These are phyloP conservation scores for Suhomyces bokatorum DNA, from an alignment of 1,139 yeast genomes.

Conservation along the genomic window DNA sequence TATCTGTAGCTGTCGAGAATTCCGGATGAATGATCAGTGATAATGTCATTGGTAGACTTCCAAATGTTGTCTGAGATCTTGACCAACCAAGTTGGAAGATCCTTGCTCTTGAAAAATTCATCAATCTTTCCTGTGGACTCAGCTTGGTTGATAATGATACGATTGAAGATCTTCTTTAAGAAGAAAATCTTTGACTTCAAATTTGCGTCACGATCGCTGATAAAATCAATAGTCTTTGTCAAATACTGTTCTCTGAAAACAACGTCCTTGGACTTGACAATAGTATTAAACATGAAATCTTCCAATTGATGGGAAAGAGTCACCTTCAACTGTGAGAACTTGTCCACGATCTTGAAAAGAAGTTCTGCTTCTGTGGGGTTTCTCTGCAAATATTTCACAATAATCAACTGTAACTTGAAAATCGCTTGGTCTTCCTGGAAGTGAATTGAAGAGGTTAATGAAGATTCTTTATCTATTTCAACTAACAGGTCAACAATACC, in stretches of 20 bases:
- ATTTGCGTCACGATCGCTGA: conserved; percentile 39
- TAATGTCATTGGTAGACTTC: conserved; percentile 60
- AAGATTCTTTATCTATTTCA: conserved; percentile 39
- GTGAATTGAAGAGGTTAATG: conserved; percentile 60
- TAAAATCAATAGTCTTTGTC: conserved; percentile 50
- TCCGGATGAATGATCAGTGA: conserved; percentile 63
- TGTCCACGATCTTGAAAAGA: conserved; percentile 52
- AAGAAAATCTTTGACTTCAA: conserved; percentile 62
- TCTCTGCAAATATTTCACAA: conserved; percentile 49
- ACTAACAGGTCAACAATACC: conserved; percentile 47
- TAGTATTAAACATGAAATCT: conserved; percentile 55
- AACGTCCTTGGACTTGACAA: conserved; percentile 55
- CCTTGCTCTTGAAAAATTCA: conserved; percentile 40
- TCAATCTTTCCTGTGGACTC: conserved; percentile 50
- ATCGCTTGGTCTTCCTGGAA: conserved; percentile 77
- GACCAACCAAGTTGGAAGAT: conserved; percentile 59
- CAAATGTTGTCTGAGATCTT: conserved; percentile 66
- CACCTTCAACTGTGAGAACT: conserved; percentile 47
- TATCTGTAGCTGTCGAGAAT: conserved; percentile 73
- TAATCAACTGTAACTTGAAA: conserved; percentile 56
- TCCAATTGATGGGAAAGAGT: conserved; percentile 52
- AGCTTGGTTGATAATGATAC: conserved; percentile 67
- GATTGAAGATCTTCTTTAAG: conserved; percentile 63
- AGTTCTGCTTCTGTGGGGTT: conserved; percentile 32
- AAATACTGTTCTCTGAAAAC: conserved; percentile 53